These are phyloP conservation scores for Wickerhamomyces strasburgensis DNA, from an alignment of 805 yeast genomes.

Conservation along the genomic window DNA sequence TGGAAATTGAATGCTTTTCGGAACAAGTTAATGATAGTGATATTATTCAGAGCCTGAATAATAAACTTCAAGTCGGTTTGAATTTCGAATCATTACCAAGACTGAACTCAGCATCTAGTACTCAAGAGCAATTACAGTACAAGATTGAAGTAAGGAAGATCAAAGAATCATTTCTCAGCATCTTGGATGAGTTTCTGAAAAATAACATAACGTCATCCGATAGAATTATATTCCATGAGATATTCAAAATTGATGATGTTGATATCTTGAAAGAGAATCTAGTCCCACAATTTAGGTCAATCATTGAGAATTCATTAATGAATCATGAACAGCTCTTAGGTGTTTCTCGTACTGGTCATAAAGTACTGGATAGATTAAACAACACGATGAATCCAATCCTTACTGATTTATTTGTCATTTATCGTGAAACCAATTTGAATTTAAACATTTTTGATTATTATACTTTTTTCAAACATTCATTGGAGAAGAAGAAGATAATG, in stretches of 20 bases:
- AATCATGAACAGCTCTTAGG: constrained; percentile 33
- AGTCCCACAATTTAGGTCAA: constrained; percentile 40
- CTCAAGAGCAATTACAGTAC: constrained; percentile 10
- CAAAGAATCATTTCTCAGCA: constrained; percentile 12
- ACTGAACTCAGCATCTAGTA: neutral
- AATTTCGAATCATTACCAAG: neutral
- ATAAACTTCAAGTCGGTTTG: constrained; percentile 12
- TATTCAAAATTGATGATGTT: constrained; percentile 30
- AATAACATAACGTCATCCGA: constrained; percentile 9
- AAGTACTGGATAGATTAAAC: constrained; percentile 26
- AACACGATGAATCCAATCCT: constrained; percentile 46
- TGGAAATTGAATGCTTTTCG: constrained; percentile 9
- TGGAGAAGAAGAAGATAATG: constrained; percentile 31
- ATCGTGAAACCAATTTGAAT: constrained; percentile 71
- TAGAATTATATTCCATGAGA: constrained; percentile 33
- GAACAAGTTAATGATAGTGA: constrained; percentile 10
- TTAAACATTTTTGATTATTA: constrained; percentile 68
- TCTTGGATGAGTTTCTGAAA: constrained; percentile 17
- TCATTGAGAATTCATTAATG: constrained; percentile 35
- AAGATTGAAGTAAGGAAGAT: constrained; percentile 22
- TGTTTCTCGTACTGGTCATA: constrained; percentile 12
- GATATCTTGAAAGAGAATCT: constrained; percentile 32
- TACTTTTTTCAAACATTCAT: constrained; percentile 50
- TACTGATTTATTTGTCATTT: constrained; percentile 56
- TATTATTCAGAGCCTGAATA: constrained; percentile 11